Base-by-base conservation (phyloP, 2,329 filamentous ascomycete genomes). In the Sporothrix phasma region DNA sequence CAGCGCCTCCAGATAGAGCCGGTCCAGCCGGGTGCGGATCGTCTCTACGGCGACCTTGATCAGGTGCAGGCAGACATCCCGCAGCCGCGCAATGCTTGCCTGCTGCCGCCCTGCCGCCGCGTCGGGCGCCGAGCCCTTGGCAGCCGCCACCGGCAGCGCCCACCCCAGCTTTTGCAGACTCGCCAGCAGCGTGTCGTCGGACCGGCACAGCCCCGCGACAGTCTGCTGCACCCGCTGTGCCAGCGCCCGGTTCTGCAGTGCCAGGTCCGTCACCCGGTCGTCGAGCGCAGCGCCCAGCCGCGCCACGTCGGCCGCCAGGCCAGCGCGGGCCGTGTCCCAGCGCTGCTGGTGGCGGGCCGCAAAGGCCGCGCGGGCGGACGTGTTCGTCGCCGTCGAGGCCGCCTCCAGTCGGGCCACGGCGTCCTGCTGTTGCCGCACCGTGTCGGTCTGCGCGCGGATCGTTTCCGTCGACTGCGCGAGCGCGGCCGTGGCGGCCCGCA, bases 131-230 rank as follows among this genome's bases (percentile, higher is more conserved):
- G 10, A 11, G 5, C 15, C 49, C n/a, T 17, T 15, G 4, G 39
- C 15, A 13, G 59, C 15, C 54, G 80, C 77, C 4, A 77, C 77
- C 10, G 84, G 77, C 3, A 89, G 77, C 68, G 86, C 85, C 65
- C 80, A 80, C 0, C 86, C 81, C 1, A 90, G 78, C 68, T 88
- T 88, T 70, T 88, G 84, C 2, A 90, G 75, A 65, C 85, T 85
- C 22, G 81, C 77, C 1, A 90, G 75, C 2, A 89, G 77, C 66
- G 83, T 84, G 70, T 90, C 86, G 66, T 90, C 87, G 1, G 84
- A 82, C 8, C 78, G 77, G 8, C 88, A 74, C 11, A 82, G 72
- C 17, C 75, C 76, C 24, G 79, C 77, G 0, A 85, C 74, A 0
- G 78, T 79, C 63, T 79, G 76, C 54, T 78, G 79, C 17, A 86